A percentile compares a stretch with the other conserved stretches of the same genome.
Evolutionary conservation across 345 rosid genomes (phyloP).

Genomic region (Viola odorata): DNA sequence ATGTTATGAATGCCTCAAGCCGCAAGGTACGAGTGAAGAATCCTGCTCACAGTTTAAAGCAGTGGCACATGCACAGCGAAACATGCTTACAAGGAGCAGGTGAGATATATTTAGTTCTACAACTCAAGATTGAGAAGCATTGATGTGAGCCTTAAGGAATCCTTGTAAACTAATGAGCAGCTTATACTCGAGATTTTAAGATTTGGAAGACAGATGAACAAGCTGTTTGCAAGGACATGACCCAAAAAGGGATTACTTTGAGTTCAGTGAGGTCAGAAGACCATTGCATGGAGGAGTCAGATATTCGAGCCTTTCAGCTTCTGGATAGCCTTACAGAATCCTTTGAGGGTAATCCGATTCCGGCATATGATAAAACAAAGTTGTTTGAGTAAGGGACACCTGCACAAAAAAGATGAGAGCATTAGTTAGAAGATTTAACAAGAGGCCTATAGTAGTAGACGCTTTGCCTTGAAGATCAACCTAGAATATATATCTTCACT

Average conservation of each 20-base stretch:
- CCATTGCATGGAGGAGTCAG: conserved; percentile 10
- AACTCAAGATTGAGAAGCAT: conserved; percentile 8
- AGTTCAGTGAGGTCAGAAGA: conserved; percentile 6
- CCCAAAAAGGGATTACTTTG: conserved; percentile 1
- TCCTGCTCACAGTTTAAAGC: neutral
- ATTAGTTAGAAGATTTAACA: neutral
- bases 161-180: neutral
- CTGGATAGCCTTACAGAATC: conserved; percentile 1
- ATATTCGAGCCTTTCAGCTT: conserved; percentile 9
- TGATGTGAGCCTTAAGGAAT: conserved; percentile 6
- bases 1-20: neutral
- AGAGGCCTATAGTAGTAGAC: neutral
- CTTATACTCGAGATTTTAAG: conserved; percentile 16
- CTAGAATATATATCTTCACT: too few relatives aligned
- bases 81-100: neutral
- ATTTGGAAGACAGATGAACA: conserved; percentile 1
- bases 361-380: neutral
- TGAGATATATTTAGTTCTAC: conserved; percentile 1
- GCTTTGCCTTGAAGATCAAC: neutral
- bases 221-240: conserved; percentile 8
- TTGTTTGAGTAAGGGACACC: neutral
- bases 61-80: too few relatives aligned
- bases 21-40: neutral
- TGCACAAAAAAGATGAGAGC: neutral
- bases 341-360: conserved; percentile 9